Evolutionary conservation across 257 asterid species (phyloP), one percentile per base, ranked within the genome.

Genomic region (Coffea canephora): DNA sequence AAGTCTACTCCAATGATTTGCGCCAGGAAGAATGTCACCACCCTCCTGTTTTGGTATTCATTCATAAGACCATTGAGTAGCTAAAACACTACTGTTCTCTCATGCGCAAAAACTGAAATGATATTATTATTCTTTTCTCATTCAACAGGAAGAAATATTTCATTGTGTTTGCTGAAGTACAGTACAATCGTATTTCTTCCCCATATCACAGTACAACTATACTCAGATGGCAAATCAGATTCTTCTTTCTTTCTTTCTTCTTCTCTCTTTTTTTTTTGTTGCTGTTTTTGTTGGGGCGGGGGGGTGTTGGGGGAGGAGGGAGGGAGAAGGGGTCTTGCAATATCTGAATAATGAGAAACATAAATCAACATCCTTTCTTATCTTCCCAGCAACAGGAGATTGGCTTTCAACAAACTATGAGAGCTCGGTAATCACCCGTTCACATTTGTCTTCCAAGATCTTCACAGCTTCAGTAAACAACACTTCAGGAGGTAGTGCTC

Each of bases 391-490:
- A 66, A 70, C 57, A 50, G 43, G 54, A 36, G 66, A 69, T 75
- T 19, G 36, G 57, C 41, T 48, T 13, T 27, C 64, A 71, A 21
- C 69, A 14, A 54, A 83, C 86, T 87, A 94, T 4, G 97, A 90
- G 81, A 89, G 93, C 85, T 89, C 94, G 0, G 93, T 84, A 68
- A 90, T 90, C 86, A 93, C 97, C 54, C 93, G 86, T 83, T 90
- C 93, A 74, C 98, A 91, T 86, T 92, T 94, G 59, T 90, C 96
- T 89, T 94, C 98, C 89, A 96, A 82, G 69, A 92, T 90, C 92
- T 90, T 90, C 80, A 94, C 95, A 25, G 98, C 97, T 89, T 96
- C 99, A 4, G 97, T 89, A 78, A 96, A 94, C 79, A 96, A 85
- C 71, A 77, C 90, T 82, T 93, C 97, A 5, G 99, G 99, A 50